A percentile compares a stretch with the other conserved stretches of the same genome.
These are phyloP conservation scores for Raffaelea ambrosiae DNA, from an alignment of 2,329 filamentous ascomycete species.

Conservation along the genomic window DNA sequence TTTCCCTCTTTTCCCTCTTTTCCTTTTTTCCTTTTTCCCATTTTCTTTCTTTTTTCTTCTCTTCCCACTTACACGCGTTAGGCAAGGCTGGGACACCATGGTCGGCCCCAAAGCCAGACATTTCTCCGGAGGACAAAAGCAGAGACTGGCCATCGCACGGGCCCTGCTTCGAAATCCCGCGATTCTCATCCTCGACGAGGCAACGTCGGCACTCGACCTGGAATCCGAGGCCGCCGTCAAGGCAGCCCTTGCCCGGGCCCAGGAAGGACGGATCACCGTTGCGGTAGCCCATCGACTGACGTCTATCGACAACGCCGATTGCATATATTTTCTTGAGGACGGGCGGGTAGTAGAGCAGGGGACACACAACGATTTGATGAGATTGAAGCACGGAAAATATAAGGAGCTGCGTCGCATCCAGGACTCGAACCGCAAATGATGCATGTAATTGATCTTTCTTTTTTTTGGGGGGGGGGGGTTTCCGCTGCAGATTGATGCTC, in stretches of 20 bases:
- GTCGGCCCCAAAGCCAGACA: background rate
- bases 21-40: no score
- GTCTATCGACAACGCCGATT: conserved; percentile 87
- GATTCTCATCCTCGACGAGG: background rate
- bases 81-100: background rate
- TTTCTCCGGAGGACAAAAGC: background rate
- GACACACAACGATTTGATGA: conserved; percentile 65
- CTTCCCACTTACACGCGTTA: background rate
- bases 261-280: conserved; percentile 78
- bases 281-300: conserved; percentile 84
- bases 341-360: conserved; percentile 79
- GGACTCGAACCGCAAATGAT: background rate
- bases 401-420: background rate
- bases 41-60: background rate
- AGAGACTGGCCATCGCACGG: background rate
- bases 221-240: background rate
- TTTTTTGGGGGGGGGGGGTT: no score
- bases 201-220: background rate
- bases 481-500: no score
- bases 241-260: background rate
- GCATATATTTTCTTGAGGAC: conserved; percentile 90
- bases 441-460: no score
- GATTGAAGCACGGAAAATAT: conserved; percentile 56
- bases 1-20: background rate
- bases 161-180: background rate